Conservation (phyloP, 192 early-diverging fungal species). For the Coemansia sp. region DNA sequence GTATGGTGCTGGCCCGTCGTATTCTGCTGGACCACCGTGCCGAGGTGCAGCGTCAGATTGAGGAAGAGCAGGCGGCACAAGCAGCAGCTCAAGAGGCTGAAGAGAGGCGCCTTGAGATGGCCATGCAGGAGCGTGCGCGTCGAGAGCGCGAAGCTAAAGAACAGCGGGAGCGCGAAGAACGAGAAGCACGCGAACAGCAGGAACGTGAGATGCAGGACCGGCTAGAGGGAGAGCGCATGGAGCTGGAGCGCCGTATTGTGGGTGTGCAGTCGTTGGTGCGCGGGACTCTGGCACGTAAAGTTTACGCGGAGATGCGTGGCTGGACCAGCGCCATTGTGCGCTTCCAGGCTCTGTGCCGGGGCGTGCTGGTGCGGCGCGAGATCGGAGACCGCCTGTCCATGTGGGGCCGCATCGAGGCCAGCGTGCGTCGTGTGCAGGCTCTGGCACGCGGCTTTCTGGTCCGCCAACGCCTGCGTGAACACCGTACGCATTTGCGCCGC, state of each 20-base stretch:
- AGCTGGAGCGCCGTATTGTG: conserved; percentile 49
- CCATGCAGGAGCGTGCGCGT: conserved; percentile 5
- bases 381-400: conserved; percentile 28
- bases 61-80: conserved; percentile 5
- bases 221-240: conserved; percentile 33
- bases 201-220: conserved; percentile 36
- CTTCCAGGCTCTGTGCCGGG: conserved; percentile 53
- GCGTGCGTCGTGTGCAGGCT: conserved; percentile 61
- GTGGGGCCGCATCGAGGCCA: conserved; percentile 36
- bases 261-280: conserved; percentile 61
- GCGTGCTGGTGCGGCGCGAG: conserved; percentile 40
- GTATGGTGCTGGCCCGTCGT: conserved; percentile 57
- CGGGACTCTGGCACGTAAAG: conserved; percentile 56
- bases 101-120: conserved; percentile 12
- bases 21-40: conserved; percentile 21
- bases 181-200: conserved; percentile 5
- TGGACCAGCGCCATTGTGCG: conserved; percentile 48
- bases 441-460: conserved; percentile 61
- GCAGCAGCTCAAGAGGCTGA: conserved; percentile 10
- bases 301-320: conserved; percentile 55
- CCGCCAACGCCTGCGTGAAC: conserved; percentile 59
- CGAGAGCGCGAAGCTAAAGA: conserved; percentile 26
- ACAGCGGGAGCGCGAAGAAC: neutral
- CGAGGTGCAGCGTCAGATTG: conserved; percentile 5
- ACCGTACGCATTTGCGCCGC: conserved; percentile 57